phyloP scores from a whole-genome alignment of 208 protist genomes.

The Trypanosoma conorhini region DNA sequence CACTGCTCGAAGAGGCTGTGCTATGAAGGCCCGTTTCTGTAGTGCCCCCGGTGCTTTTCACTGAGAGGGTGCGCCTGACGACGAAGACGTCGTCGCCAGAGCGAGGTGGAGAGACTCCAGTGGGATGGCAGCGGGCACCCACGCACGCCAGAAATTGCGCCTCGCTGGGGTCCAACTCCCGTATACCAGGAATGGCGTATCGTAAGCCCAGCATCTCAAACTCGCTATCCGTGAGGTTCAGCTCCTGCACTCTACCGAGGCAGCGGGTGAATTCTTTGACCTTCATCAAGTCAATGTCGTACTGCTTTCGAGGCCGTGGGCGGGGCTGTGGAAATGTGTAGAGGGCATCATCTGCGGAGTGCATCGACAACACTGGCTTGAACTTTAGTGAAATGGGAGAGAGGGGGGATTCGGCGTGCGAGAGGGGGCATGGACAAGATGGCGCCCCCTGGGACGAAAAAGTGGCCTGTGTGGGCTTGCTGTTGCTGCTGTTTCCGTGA shows the following conservation, averaged over 20 bases:
- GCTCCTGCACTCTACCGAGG: constrained; percentile 29
- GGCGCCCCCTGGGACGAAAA: constrained; percentile 1
- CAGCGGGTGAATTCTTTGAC: constrained; percentile 42
- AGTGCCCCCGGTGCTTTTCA: constrained; percentile 7
- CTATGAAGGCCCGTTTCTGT: constrained; percentile 4
- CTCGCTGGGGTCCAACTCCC: constrained; percentile 26
- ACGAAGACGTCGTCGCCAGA: constrained; percentile 10
- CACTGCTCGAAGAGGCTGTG: not conserved
- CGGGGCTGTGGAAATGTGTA: constrained; percentile 6
- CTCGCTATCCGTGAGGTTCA: constrained; percentile 43
- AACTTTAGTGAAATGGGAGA: constrained; percentile 25
- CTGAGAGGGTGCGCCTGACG: constrained; percentile 1
- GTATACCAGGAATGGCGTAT: constrained; percentile 60
- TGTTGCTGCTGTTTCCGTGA: constrained; percentile 13
- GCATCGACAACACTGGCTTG: constrained; percentile 31
- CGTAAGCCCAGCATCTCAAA: constrained; percentile 46
- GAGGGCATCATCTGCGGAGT: constrained; percentile 21
- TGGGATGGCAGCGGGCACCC: not conserved
- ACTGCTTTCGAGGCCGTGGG: constrained; percentile 16
- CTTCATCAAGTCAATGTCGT: constrained; percentile 33
- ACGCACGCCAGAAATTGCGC: constrained; percentile 13
- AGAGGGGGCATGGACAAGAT: constrained; percentile 1
- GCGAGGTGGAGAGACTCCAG: not conserved
- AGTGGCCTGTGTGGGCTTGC: not conserved
- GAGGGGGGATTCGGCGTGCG: constrained; percentile 22